phyloP scores from a whole-genome alignment of 257 asterid genomes.

The Ligustrum vulgare region DNA sequence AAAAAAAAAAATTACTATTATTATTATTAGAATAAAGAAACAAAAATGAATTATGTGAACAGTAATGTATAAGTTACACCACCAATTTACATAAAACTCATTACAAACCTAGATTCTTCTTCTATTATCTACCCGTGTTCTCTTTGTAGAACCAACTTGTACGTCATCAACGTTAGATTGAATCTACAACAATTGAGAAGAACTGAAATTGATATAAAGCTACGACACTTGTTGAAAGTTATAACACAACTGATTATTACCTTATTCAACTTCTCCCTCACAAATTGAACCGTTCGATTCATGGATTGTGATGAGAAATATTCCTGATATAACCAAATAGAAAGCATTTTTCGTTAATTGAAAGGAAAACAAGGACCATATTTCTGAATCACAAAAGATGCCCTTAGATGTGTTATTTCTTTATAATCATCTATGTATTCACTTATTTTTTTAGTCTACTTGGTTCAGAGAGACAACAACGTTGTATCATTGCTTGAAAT shows the following conservation, averaged over 20 bases:
- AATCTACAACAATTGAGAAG: constrained; percentile 38
- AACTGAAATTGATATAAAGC: constrained; percentile 4
- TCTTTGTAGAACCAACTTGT: constrained; percentile 56
- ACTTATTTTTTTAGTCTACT: too few species aligned
- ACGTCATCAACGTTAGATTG: constrained; percentile 44
- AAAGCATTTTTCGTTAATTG: constrained; percentile 9
- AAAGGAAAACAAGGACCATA: background rate
- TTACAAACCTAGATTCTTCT: constrained; percentile 56
- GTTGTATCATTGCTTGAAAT: too few species aligned
- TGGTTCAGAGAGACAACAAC: too few species aligned
- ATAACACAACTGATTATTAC: constrained; percentile 25
- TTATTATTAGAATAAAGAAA: background rate
- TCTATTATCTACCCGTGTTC: constrained; percentile 60
- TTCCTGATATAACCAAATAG: constrained; percentile 39
- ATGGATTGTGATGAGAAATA: constrained; percentile 75
- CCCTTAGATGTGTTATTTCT: background rate
- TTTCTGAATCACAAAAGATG: too few species aligned
- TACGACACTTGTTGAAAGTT: background rate
- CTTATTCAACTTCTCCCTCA: constrained; percentile 78
- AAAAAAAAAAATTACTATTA: too few species aligned
- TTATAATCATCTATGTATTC: too few species aligned
- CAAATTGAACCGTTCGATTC: constrained; percentile 75
- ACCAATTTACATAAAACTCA: background rate
- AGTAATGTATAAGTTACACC: background rate
- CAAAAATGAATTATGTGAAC: background rate